Evolutionary conservation across 805 yeast genomes (phyloP).

Genomic region (Starmerella roubikii): DNA sequence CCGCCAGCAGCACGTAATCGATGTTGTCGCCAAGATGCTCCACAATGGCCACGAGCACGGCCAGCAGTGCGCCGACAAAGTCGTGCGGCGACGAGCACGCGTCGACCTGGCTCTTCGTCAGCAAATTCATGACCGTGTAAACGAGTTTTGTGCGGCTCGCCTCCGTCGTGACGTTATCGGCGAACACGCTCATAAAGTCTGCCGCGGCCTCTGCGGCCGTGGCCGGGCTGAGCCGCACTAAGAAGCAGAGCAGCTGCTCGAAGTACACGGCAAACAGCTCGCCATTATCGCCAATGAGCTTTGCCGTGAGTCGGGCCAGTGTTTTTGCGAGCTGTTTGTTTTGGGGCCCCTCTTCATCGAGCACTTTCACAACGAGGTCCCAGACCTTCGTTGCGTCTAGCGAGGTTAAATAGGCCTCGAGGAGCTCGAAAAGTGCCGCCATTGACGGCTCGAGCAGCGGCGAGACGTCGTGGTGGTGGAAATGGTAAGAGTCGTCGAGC

Average conservation of each 20-base stretch:
- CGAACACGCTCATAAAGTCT: conserved; percentile 52
- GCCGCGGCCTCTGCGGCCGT: conserved; percentile 42
- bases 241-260: conserved; percentile 32
- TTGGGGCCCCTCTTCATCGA: conserved; percentile 1
- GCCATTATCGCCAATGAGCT: conserved; percentile 5
- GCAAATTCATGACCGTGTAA: conserved; percentile 65
- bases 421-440: conserved; percentile 39
- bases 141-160: conserved; percentile 38
- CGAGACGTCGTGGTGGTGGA: conserved; percentile 3
- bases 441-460: conserved; percentile 30
- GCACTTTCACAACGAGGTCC: conserved; percentile 30
- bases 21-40: conserved; percentile 32
- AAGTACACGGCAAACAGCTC: conserved; percentile 4
- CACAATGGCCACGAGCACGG: conserved; percentile 17
- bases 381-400: conserved; percentile 32
- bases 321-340: neutral
- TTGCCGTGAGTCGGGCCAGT: conserved; percentile 11
- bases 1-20: conserved; percentile 60
- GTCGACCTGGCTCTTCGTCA: conserved; percentile 37
- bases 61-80: conserved; percentile 18
- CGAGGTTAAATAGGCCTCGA: conserved; percentile 41
- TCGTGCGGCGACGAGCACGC: conserved; percentile 8
- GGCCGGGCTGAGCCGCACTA: conserved; percentile 31
- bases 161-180: conserved; percentile 30
- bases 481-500: conserved; percentile 4